Base-by-base conservation (phyloP, 352 stramenopile genomes). In the Globisporangium viniferum region DNA sequence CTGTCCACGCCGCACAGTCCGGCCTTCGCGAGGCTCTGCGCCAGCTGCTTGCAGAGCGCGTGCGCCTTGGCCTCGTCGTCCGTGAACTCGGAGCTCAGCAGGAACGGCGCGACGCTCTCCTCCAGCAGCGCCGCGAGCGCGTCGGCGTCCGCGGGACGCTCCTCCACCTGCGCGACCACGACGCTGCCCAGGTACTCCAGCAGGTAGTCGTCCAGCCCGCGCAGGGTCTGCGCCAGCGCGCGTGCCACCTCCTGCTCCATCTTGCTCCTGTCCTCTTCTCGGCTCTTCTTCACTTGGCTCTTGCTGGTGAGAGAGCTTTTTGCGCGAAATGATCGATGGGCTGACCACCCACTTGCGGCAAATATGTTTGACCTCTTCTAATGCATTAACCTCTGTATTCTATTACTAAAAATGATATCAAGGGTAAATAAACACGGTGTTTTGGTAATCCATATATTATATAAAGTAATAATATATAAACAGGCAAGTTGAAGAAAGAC, bases 41-140 rank as follows among this genome's bases (percentile, higher is more conserved):
- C 79, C 24, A 95, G 72, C 46, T 72, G 59, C 7, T 54, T 48
- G 66, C 84, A 93, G 36, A 85, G 68, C 24, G 62, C 70, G 7
- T 70, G 55, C 9, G 81, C 85, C 22, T 69, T 73, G 24, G 39
- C 60, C 18, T 89, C 76, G 67, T 90, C 78, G n/a, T 73, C 67
- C 12, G 68, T 68, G 58, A 87, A 86, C 48, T 70, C 76, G 44
- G 79, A 78, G 58, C 79, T 89, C 20, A 90, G 35, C 31, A 95
- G 68, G 67, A 95, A 95, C 10, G 85, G 87, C 64, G 84, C 79
- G n/a, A 92, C 77, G 66, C 69, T 89, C 64, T 89, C 79, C 15
- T 74, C 59, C 24, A 95, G 70, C 44, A 76, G 60, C n/a, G 70
- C 49, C 29, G 75, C 69, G 24, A 92, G 75, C 51, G 79, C 70